Evolutionary conservation across 1,284 basidiomycete genomes (phyloP), one percentile per base, ranked within the genome.

Genomic region (Leccinum subspadiceum): DNA sequence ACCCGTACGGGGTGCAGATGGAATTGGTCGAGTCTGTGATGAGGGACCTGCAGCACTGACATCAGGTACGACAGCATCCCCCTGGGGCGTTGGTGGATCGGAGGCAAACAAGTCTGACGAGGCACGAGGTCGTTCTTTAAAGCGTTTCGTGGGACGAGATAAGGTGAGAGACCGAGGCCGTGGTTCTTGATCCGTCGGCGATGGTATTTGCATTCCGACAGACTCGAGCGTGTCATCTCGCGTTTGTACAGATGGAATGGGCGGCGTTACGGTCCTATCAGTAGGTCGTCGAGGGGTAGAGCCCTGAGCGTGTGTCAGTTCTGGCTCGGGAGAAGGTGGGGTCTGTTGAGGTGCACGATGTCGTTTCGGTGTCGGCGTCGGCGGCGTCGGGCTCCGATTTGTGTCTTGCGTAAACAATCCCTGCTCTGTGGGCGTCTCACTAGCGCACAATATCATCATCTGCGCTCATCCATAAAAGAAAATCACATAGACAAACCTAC

Each of bases 71-170:
- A 44, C 5, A 10, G 15, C 22, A 20, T 53, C 50, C 26, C 5
- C 17, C 20, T 3, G 22, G 0, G 68, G 62, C 13, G 69, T 62
- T 0, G 68, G 17, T 29, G 64, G 55, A 20, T 60, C 46, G 0
- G 71, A 71, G 15, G 44, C 56, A 58, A 72, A 72, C 5, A 60
- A 1, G 3, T 69, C 70, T 2, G 66, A 64, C 2, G 62, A 26
- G 1, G 44, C 12, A 4, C 57, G 56, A 37, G 46, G 48, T 39
- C 65, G 68, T 24, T 63, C 56, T 26, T 60, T 57, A 20, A 56
- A 5, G 22, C 44, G 59, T 41, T 61, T 69, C 13, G 52, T 54
- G 10, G 52, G 39, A 22, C 55, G 53, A 4, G 53, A 17, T 9
- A 59, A 15, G 24, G 35, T 51, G 26, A 7, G n/a, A 9, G 33